A percentile compares a stretch with the other conserved stretches of the same genome.
These are phyloP conservation scores for Chlorella vulgaris DNA, from an alignment of 139 green algal genomes.

Conservation along the genomic window DNA sequence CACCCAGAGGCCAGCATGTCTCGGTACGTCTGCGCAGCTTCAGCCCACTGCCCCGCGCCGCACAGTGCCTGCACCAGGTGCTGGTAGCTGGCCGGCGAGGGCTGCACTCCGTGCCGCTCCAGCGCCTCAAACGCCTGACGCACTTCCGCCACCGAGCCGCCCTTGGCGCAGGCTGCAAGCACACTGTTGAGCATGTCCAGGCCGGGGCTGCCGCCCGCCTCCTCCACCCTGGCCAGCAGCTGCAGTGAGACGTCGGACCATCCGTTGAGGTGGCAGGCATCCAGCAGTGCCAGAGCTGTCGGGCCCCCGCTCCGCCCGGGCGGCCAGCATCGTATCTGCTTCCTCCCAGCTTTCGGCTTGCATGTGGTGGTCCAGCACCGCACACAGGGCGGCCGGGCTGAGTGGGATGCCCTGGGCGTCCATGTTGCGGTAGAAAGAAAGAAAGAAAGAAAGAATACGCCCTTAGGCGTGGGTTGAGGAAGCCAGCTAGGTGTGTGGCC, in stretches of 20 bases:
- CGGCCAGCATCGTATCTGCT: not conserved
- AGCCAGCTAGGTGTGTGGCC: too few species aligned
- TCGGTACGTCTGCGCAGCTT: conserved; percentile 61
- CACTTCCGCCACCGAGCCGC: conserved; percentile 25
- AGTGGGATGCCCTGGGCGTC: not conserved
- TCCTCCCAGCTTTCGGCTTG: conserved; percentile 17
- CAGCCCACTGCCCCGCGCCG: conserved; percentile 58
- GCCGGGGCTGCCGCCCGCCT: not conserved
- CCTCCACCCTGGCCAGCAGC: conserved; percentile 64
- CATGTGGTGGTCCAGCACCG: conserved; percentile 12
- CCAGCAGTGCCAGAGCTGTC: not conserved
- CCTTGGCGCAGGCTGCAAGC: conserved; percentile 45
- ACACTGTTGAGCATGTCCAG: conserved; percentile 38
- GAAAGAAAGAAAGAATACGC: too few species aligned
- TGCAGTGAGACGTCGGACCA: conserved; percentile 75
- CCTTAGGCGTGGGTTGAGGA: too few species aligned
- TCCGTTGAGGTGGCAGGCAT: conserved; percentile 36
- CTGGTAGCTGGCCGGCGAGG: conserved; percentile 65
- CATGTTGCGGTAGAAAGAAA: too few species aligned
- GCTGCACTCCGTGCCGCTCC: conserved; percentile 55
- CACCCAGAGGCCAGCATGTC: conserved; percentile 63
- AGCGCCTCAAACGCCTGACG: conserved; percentile 33
- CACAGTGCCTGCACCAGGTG: conserved; percentile 54
- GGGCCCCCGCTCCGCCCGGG: not conserved
- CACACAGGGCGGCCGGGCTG: not conserved